A percentile compares a stretch with the other conserved stretches of the same genome.
phyloP scores from a whole-genome alignment of 1,139 yeast species.

The Scheffersomyces illinoinensis region DNA sequence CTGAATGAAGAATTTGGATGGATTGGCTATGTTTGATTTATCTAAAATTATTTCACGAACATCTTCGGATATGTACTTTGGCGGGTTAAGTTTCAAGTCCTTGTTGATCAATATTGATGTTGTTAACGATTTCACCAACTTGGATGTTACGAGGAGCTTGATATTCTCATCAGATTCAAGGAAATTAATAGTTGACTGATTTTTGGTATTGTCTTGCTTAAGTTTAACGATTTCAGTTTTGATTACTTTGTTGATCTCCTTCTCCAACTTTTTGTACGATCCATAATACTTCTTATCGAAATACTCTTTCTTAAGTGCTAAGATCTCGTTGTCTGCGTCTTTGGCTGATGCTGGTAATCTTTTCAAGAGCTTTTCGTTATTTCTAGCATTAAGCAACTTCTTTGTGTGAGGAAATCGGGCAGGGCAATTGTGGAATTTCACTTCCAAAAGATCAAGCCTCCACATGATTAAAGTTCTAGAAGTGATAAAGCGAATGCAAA shows the following conservation, averaged over 20 bases:
- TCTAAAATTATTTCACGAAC: slow-evolving; percentile 24
- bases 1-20: slow-evolving; percentile 50
- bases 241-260: slow-evolving; percentile 31
- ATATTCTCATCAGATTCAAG: slow-evolving; percentile 19
- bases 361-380: slow-evolving; percentile 44
- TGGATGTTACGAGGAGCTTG: slow-evolving; percentile 31
- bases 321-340: slow-evolving; percentile 46
- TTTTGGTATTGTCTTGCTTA: slow-evolving; percentile 18
- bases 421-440: slow-evolving; percentile 39
- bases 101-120: slow-evolving; percentile 26
- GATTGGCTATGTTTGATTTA: slow-evolving; percentile 35
- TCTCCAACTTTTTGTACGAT: slow-evolving; percentile 41
- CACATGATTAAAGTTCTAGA: slow-evolving; percentile 25
- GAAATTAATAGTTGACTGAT: slow-evolving; percentile 24
- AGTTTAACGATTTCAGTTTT: slow-evolving; percentile 24
- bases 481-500: background rate
- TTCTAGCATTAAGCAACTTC: slow-evolving; percentile 48
- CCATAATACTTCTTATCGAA: slow-evolving; percentile 55
- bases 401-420: slow-evolving; percentile 60
- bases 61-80: slow-evolving; percentile 30
- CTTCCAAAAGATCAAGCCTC: slow-evolving; percentile 54
- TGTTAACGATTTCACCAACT: slow-evolving; percentile 29
- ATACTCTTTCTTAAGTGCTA: slow-evolving; percentile 44
- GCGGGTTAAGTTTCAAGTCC: slow-evolving; percentile 30
- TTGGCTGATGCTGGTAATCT: slow-evolving; percentile 38